Conservation (phyloP, 352 stramenopile genomes). For the Peronospora farinosa region DNA sequence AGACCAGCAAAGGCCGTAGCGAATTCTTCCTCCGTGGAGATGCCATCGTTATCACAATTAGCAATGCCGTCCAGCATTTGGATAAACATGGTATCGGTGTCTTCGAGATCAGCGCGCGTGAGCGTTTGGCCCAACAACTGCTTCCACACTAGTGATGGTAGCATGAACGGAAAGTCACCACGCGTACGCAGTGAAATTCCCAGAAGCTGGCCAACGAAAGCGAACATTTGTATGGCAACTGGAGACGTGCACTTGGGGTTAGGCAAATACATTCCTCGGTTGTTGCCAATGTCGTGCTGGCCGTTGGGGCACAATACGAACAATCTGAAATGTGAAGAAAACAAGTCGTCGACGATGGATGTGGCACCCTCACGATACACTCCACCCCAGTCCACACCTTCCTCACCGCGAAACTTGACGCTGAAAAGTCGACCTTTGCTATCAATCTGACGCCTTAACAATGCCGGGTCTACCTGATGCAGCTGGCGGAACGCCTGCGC, state of each 20-base stretch:
- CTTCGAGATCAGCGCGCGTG: constrained; percentile 77
- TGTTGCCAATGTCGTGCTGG: constrained; percentile 80
- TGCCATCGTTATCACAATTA: constrained; percentile 75
- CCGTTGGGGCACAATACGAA: constrained; percentile 85
- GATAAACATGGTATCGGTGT: constrained; percentile 85
- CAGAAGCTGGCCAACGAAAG: constrained; percentile 92
- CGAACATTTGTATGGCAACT: constrained; percentile 88
- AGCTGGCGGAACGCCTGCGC: constrained; percentile 90
- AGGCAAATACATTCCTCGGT: constrained; percentile 83
- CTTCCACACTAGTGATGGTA: constrained; percentile 93
- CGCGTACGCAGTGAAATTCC: constrained; percentile 91
- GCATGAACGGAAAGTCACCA: constrained; percentile 88
- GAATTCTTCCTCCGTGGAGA: constrained; percentile 76
- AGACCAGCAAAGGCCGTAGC: constrained; percentile 68
- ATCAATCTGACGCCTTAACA: constrained; percentile 86
- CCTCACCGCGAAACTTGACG: constrained; percentile 86
- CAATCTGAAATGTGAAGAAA: constrained; percentile 76
- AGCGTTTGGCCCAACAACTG: constrained; percentile 79
- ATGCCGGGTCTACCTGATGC: constrained; percentile 67
- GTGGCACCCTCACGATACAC: constrained; percentile 86
- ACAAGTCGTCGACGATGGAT: constrained; percentile 87
- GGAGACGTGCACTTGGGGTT: constrained; percentile 86
- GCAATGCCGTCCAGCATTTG: constrained; percentile 86
- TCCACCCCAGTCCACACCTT: constrained; percentile 86
- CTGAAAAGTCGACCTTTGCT: constrained; percentile 85